Conservation (phyloP, 2,329 filamentous ascomycete genomes). For the Hymenoscyphus infarciens region DNA sequence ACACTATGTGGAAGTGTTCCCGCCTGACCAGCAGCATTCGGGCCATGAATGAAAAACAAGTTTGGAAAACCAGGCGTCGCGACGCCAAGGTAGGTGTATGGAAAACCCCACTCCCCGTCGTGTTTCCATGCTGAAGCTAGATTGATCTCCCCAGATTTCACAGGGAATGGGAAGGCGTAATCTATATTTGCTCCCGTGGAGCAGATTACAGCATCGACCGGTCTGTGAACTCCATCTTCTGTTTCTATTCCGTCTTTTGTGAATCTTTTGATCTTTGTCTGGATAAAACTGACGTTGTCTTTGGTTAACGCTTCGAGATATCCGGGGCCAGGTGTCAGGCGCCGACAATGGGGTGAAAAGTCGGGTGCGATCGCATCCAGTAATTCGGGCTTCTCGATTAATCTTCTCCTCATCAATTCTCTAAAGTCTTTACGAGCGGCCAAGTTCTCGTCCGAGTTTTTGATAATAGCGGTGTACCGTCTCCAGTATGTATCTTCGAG, state of each 20-base stretch:
- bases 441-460: constrained; percentile 48
- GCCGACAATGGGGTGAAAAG: constrained; percentile 61
- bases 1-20: constrained; percentile 61
- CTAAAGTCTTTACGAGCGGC: constrained; percentile 46
- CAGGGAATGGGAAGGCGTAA: constrained; percentile 55
- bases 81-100: constrained; percentile 63
- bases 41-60: constrained; percentile 59
- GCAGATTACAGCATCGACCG: constrained; percentile 62
- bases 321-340: constrained; percentile 62
- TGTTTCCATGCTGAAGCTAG: constrained; percentile 54
- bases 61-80: constrained; percentile 63
- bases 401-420: constrained; percentile 50
- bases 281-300: constrained; percentile 57
- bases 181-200: constrained; percentile 62
- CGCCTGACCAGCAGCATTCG: constrained; percentile 41
- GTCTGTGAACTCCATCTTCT: constrained; percentile 49
- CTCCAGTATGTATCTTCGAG: constrained; percentile 41
- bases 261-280: constrained; percentile 52
- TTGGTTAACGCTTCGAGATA: constrained; percentile 61
- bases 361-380: constrained; percentile 55
- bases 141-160: constrained; percentile 42
- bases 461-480: constrained; percentile 51
- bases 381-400: constrained; percentile 53
- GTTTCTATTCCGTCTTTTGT: constrained; percentile 57
- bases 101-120: constrained; percentile 36